Evolutionary conservation across 257 asterid genomes (phyloP).

Genomic region (Oldenlandia corymbosa): DNA sequence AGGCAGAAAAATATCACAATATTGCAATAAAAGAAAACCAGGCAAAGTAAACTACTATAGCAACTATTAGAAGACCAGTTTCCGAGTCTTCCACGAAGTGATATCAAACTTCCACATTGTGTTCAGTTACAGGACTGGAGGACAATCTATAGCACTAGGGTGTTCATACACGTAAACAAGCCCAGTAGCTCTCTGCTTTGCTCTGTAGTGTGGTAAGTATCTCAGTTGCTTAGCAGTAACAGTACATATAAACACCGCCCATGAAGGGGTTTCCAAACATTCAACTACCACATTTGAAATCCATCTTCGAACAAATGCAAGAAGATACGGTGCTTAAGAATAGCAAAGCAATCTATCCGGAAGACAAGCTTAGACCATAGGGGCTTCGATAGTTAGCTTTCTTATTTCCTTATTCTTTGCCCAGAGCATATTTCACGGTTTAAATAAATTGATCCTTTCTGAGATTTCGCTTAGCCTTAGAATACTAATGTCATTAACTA

Average conservation of each 20-base stretch:
- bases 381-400: background rate
- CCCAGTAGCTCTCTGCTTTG: background rate
- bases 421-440: background rate
- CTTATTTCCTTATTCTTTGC: background rate
- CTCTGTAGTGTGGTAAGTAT: background rate
- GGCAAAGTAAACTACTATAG: no score
- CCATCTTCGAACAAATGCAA: background rate
- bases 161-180: background rate
- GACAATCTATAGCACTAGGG: background rate
- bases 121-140: background rate
- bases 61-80: no score
- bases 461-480: background rate
- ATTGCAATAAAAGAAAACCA: no score
- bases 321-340: background rate
- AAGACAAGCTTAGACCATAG: background rate
- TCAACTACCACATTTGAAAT: background rate
- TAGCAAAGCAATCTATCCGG: background rate
- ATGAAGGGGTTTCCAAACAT: background rate
- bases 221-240: background rate
- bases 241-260: no score
- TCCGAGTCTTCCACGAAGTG: no score
- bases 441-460: background rate
- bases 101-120: no score
- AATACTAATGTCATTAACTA: background rate
- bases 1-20: no score